Percentiles rank a stretch among this genome's conserved stretches.
phyloP scores from a whole-genome alignment of 2,329 filamentous ascomycete genomes.

The Cordyceps militaris region DNA sequence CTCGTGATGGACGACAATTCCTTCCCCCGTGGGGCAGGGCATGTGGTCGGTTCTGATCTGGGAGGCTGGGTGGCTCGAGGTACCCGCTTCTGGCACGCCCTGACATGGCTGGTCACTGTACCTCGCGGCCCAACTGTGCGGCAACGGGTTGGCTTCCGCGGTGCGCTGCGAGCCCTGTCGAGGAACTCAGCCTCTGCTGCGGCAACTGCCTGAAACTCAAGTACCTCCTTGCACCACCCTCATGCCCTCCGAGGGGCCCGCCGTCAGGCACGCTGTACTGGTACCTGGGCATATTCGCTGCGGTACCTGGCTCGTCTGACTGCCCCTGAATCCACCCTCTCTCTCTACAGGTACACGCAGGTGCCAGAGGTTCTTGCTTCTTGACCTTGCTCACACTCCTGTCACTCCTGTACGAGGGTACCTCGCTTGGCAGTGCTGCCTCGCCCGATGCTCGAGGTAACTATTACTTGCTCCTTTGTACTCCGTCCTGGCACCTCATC shows the following conservation, averaged over 20 bases:
- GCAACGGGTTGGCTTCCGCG: conserved; percentile 11
- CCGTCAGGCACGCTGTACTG: conserved; percentile 7
- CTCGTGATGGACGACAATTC: neutral
- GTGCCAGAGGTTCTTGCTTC: too few relatives aligned
- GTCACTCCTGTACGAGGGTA: too few relatives aligned
- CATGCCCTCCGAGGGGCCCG: neutral
- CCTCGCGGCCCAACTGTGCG: conserved; percentile 10
- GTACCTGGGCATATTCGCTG: neutral
- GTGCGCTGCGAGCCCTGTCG: neutral
- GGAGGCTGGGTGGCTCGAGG: neutral
- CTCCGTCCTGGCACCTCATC: neutral
- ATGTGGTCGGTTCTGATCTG: neutral
- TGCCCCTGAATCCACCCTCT: neutral
- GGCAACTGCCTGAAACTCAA: neutral
- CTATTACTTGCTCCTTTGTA: too few relatives aligned
- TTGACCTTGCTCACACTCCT: too few relatives aligned
- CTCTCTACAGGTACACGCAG: too few relatives aligned
- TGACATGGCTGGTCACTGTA: conserved; percentile 8
- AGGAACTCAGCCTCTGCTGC: neutral
- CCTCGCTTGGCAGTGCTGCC: too few relatives aligned
- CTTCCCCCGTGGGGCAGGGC: neutral
- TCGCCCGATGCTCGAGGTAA: too few relatives aligned
- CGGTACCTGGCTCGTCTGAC: neutral
- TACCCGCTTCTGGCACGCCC: conserved; percentile 6
- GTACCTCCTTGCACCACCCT: neutral